These are phyloP conservation scores for Psilocybe cubensis DNA, from an alignment of 768 basidiomycete species.

Conservation along the genomic window DNA sequence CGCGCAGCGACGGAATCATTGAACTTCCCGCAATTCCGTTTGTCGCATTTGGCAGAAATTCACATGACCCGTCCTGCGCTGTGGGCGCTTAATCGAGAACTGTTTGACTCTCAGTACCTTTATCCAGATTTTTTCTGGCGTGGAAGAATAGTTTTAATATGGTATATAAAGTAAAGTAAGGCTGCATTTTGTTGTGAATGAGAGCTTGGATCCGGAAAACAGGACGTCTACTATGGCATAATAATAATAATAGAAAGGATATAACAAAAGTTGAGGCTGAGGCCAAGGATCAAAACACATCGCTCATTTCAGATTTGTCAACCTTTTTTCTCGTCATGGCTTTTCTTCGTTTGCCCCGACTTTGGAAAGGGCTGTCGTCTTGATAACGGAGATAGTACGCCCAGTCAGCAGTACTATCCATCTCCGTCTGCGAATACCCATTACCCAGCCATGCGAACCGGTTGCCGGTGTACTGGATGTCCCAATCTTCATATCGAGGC, in stretches of 20 bases:
- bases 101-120: no score
- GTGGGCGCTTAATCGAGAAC: background rate
- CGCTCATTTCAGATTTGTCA: background rate
- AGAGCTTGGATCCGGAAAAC: background rate
- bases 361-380: conserved; percentile 27
- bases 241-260: background rate
- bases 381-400: conserved; percentile 32
- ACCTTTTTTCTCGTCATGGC: background rate
- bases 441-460: conserved; percentile 39
- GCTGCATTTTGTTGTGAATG: no score
- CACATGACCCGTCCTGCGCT: background rate
- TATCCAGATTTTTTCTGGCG: background rate
- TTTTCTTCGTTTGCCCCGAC: conserved; percentile 21
- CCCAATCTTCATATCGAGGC: conserved; percentile 39
- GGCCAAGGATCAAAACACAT: background rate
- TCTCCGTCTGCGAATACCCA: conserved; percentile 36
- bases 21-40: background rate
- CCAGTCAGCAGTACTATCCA: conserved; percentile 33
- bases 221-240: background rate
- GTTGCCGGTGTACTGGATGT: conserved; percentile 35
- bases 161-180: no score
- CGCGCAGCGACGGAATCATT: background rate
- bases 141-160: no score
- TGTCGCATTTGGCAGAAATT: background rate
- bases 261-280: background rate